Base-by-base conservation (phyloP, 768 basidiomycete genomes). In the Hydnomerulius pinastri region DNA sequence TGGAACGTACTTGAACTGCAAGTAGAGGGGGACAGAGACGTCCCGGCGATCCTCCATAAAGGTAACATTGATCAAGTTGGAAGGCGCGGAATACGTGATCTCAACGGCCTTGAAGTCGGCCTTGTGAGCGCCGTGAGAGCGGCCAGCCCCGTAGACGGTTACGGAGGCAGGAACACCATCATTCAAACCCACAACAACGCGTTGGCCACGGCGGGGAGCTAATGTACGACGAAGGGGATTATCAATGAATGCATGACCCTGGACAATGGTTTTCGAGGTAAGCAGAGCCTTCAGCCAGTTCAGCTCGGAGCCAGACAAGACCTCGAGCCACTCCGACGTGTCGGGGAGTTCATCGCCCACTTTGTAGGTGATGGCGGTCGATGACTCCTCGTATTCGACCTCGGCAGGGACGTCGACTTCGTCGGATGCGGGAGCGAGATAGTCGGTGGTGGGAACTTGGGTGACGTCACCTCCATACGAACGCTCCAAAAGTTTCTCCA, bases 151-250 rank as follows among this genome's bases (percentile, higher is more conserved):
- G 57, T 80, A 90, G 18, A 92, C 66, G 13, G 77, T 77, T 32
- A 97, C 70, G 2, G 85, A 84, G 1, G 70, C 60, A 4, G 87
- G 82, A 12, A 65, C 51, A 17, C 75, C 74, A n/a, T 69, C 72
- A 6, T 74, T 61, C 29, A 71, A 71, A 11, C 66, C 62, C 50
- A 98, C 75, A 49, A 89, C 79, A 42, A 95, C 81, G 50, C 83
- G 85, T 72, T 98, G 96, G 9, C 82, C 80, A 15, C 65, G 63
- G 43, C 95, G 88, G 47, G 96, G 94, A 28, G 83, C 78, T 53
- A 98, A 89, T 21, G 97, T 75, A 37, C 93, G 86, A 59, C 86
- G 82, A 58, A 98, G 77, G 27, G 92, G 93, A 70, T 98, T 98
- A 59, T 91, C 83, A 58, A 97, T 73, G 70, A 93, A 94, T 4